A percentile compares a stretch with the other conserved stretches of the same genome.
Conservation (phyloP, 1,284 basidiomycete species). For the Trichosporon faecale region DNA sequence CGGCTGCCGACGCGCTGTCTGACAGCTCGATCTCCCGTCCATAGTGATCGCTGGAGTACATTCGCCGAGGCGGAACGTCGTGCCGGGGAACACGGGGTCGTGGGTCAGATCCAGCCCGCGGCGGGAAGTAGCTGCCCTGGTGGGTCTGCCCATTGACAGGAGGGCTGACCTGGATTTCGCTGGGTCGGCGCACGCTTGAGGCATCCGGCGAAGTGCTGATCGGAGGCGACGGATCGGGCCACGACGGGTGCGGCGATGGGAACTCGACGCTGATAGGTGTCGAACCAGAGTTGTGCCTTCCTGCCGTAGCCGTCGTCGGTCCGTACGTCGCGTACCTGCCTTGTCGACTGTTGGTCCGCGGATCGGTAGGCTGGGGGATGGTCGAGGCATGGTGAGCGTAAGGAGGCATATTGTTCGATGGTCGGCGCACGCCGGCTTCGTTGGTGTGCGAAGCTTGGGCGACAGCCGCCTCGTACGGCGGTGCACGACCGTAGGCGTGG, state of each 20-base stretch:
- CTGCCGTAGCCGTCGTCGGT: not conserved
- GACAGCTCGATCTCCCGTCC: not conserved
- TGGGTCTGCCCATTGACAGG: not conserved
- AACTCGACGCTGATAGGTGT: conserved; percentile 1
- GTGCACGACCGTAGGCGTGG: not conserved
- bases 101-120: not conserved
- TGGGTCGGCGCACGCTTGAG: conserved; percentile 4
- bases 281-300: not conserved
- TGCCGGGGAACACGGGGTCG: not conserved
- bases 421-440: not conserved
- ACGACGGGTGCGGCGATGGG: conserved; percentile 26
- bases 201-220: not conserved
- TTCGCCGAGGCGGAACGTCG: not conserved
- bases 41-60: not conserved
- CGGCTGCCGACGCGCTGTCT: conserved; percentile 5
- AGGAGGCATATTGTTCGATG: not conserved
- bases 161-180: not conserved
- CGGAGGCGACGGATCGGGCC: not conserved
- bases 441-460: not conserved
- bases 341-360: not conserved
- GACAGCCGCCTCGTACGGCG: not conserved
- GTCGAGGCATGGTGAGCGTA: not conserved
- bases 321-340: not conserved
- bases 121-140: not conserved
- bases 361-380: not conserved